Base-by-base conservation (phyloP, 2,329 filamentous ascomycete genomes). In the Seiridium cupressi region DNA sequence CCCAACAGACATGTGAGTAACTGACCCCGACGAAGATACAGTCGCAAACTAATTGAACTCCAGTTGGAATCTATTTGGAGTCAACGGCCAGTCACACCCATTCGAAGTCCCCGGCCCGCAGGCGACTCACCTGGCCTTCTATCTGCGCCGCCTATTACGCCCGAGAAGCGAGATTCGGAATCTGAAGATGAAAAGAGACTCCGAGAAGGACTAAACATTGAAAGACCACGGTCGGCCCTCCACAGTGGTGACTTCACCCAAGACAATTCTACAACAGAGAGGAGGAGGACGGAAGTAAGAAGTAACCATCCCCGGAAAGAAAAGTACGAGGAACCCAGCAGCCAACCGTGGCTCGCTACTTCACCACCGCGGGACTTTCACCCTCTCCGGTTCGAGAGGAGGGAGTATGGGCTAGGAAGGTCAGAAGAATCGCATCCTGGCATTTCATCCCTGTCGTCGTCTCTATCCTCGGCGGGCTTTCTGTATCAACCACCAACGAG, bases 401-500 rank as follows among this genome's bases (percentile, higher is more conserved):
- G 69, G 26, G 66, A 69, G 1, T 64, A 71, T 3, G 65, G 70
- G n/a, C 63, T 66, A n/a, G 70, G 72, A 31, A 70, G 72, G 47
- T 64, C 64, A 11, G 73, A 75, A 40, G 75, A 74, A 8, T 77
- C 76, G 57, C 74, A 71, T 51, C 79, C 81, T 0, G 75, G 79
- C 31, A 77, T 82, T 18, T 88, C 89, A 6, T 88, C 87, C 1
- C 70, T 90, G 8, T 89, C 88, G 3, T 92, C 89, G 6, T 90
- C 92, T 1, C 81, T 91, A 11, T 89, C 90, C 0, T 90, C 88
- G 2, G 38, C 49, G 32, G 93, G 87, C 67, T 97, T 97, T 72
- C 83, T 90, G 38, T 90, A 96, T 63, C 90, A 94, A 74, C 86
- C 91, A 2, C 94, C 95, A 0, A 98, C 95, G 2, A 98, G 93